Base-by-base conservation (phyloP, 1,139 yeast genomes). In the Zygosaccharomyces pseudobailii region DNA sequence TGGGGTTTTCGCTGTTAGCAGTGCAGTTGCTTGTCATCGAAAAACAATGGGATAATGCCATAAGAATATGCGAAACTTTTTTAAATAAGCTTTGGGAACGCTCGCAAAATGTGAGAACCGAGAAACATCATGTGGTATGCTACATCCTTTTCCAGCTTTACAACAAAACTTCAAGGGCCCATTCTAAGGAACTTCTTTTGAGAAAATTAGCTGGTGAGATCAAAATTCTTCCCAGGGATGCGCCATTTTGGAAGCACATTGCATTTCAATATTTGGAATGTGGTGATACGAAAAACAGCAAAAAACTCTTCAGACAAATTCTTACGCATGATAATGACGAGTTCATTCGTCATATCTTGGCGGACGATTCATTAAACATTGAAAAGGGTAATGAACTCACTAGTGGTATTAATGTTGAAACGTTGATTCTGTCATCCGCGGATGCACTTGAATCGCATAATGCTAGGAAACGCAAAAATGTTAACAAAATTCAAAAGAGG, bases 231-330 rank as follows among this genome's bases (percentile, higher is more conserved):
- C 31, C 47, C 7, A 49, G 52, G 22, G 62, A 69, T 43, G 67
- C 63, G 46, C 66, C 71, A 42, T 76, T 76, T 51, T 70, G 75
- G 57, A 77, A 74, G 52, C 70, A 71, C 40, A 59, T 80, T 39
- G 80, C 76, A 0, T 73, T 80, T 54, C 74, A 78, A 53, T 66
- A 74, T 43, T 65, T 70, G 20, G 57, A 64, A 5, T 44, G 57
- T 10, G 60, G 53, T 10, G 69, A 72, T 48, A 58, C 65, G 23
- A 58, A 54, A 3, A 57, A 62, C 22, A 68, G 76, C 1, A 57
- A 56, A 23, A 53, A 62, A 21, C 40, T 61, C 4, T 51, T 63
- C 24, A 42, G 47, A 24, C 42, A 47, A 30, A 43, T 59, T 23
- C n/a, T 32, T 13, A 34, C 48, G 41, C 22, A 34, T 42, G 27